These are phyloP conservation scores for Incumbomyces lentus DNA, from an alignment of 2,329 filamentous ascomycete species.

Conservation along the genomic window DNA sequence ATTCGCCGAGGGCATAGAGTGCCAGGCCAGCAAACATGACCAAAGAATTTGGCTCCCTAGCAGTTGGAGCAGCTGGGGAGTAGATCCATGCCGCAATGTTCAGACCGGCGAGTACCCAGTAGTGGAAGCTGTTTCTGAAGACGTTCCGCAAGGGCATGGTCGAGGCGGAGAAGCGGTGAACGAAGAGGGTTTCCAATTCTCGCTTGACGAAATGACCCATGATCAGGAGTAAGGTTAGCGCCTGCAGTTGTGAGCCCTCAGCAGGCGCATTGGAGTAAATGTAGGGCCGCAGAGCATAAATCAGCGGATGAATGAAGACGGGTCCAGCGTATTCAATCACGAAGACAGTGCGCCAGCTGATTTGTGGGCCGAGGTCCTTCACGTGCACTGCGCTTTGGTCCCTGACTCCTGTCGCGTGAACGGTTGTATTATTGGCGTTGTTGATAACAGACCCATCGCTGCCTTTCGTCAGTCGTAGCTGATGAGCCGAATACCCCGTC, in stretches of 20 bases:
- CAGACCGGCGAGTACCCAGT: slow-evolving; percentile 76
- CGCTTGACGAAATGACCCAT: slow-evolving; percentile 84
- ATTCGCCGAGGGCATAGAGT: slow-evolving; percentile 67
- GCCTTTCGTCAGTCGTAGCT: slow-evolving; percentile 54
- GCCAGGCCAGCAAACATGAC: slow-evolving; percentile 59
- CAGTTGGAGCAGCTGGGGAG: slow-evolving; percentile 59
- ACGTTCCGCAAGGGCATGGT: slow-evolving; percentile 90
- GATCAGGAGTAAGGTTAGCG: slow-evolving; percentile 63
- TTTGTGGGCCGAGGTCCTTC: slow-evolving; percentile 86
- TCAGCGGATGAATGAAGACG: slow-evolving; percentile 70
- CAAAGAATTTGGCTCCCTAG: slow-evolving; percentile 39
- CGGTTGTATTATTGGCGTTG: slow-evolving; percentile 42
- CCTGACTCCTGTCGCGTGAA: slow-evolving; percentile 46
- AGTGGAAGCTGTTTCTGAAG: slow-evolving; percentile 89
- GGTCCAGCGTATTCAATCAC: slow-evolving; percentile 91
- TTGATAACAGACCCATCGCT: slow-evolving; percentile 50
- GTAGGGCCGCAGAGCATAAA: slow-evolving; percentile 61
- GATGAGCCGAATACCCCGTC: slow-evolving; percentile 47
- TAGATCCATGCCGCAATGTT: slow-evolving; percentile 81
- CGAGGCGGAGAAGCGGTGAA: slow-evolving; percentile 87
- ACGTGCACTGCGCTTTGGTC: slow-evolving; percentile 61
- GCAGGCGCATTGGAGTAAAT: slow-evolving; percentile 50
- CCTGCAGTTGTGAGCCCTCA: slow-evolving; percentile 55
- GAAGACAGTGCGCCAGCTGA: slow-evolving; percentile 88
- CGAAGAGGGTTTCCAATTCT: slow-evolving; percentile 84